Evolutionary conservation across 495 filamentous ascomycete genomes (phyloP).

Genomic region (Opeltia flavorubescens): DNA sequence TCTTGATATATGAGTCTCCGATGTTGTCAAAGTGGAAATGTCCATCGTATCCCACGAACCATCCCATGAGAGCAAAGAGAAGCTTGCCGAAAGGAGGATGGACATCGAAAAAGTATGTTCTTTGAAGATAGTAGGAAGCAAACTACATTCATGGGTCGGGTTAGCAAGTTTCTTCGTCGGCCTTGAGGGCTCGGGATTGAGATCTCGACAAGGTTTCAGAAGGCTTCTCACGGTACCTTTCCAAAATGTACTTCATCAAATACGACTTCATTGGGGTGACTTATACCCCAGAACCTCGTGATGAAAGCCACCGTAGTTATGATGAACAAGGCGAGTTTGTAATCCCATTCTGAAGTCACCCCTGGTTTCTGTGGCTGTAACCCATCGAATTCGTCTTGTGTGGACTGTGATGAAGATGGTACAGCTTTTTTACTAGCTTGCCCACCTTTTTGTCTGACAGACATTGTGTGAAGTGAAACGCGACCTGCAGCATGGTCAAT

Average conservation of each 20-base stretch:
- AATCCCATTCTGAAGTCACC: conserved; percentile 54
- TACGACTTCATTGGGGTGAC: conserved; percentile 87
- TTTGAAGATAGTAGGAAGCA: conserved; percentile 90
- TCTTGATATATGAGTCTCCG: conserved; percentile 91
- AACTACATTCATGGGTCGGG: conserved; percentile 40
- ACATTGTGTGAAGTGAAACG: neutral
- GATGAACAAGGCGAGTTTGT: conserved; percentile 63
- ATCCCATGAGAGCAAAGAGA: conserved; percentile 74
- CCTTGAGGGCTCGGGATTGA: neutral
- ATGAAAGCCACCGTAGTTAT: conserved; percentile 76
- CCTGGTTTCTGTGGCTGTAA: neutral
- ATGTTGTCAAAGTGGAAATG: conserved; percentile 99
- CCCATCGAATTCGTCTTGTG: neutral
- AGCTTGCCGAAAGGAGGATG: conserved; percentile 84
- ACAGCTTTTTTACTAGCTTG: neutral
- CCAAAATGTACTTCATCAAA: conserved; percentile 99
- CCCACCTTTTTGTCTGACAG: neutral
- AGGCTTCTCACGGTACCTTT: conserved; percentile 48
- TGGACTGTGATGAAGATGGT: neutral
- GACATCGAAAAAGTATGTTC: conserved; percentile 99
- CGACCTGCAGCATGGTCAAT: neutral
- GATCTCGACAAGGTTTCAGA: conserved; percentile 1
- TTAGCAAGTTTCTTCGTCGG: neutral
- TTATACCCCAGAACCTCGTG: conserved; percentile 90
- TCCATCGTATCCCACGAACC: conserved; percentile 89